Percentiles rank a stretch among this genome's conserved stretches.
These are phyloP conservation scores for Polygonum aviculare DNA, from an alignment of 148 eudicot species.

Conservation along the genomic window DNA sequence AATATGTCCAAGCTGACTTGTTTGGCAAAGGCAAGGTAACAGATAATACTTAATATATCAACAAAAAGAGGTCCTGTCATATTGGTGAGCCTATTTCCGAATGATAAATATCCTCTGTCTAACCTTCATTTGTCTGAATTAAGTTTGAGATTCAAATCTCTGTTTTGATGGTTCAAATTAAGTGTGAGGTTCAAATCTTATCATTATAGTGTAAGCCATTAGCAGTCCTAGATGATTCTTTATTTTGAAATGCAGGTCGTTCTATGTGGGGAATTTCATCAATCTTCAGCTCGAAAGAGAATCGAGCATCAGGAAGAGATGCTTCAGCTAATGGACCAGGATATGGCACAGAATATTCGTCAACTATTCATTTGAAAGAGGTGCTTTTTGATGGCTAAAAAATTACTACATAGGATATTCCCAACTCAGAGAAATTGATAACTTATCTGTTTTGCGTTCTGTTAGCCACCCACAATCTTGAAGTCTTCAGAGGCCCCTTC, in stretches of 20 bases:
- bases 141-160: background rate
- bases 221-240: background rate
- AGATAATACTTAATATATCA: background rate
- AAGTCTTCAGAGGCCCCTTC: constrained; percentile 43
- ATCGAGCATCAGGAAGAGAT: constrained; percentile 24
- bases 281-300: constrained; percentile 30
- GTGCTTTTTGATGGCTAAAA: constrained; percentile 12
- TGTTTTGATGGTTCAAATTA: background rate
- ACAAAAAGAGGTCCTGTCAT: background rate
- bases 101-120: background rate
- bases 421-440: background rate
- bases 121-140: background rate
- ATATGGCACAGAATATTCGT: constrained; percentile 23
- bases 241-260: constrained; percentile 18
- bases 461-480: constrained; percentile 47
- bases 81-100: background rate
- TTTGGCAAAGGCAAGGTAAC: background rate
- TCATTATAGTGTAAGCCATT: background rate
- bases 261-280: constrained; percentile 40
- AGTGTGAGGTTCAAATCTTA: background rate
- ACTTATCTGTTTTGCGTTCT: constrained; percentile 2
- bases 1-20: background rate
- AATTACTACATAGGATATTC: background rate
- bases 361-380: constrained; percentile 39
- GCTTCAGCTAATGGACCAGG: constrained; percentile 23